Conservation (phyloP, 495 filamentous ascomycete species). For the Aspergillus ellipticus region DNA sequence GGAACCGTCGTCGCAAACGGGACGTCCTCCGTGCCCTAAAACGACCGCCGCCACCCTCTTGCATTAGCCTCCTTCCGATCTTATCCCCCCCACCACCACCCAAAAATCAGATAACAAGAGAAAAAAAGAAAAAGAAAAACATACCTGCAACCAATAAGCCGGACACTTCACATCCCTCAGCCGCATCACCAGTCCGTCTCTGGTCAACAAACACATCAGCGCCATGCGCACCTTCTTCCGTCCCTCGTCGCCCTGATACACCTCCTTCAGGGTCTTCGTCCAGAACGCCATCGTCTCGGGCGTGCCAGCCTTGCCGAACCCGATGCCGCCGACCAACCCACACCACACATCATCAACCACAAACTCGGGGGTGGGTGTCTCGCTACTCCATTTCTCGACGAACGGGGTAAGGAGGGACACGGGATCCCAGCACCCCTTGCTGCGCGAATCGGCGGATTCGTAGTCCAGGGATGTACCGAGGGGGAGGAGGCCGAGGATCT, state of each 20-base stretch:
- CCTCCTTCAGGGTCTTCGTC: conserved; percentile 48
- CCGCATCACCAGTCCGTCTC: conserved; percentile 56
- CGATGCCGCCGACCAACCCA: conserved; percentile 54
- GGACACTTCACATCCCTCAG: conserved; percentile 57
- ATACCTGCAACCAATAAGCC: conserved; percentile 61
- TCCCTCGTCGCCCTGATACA: conserved; percentile 61
- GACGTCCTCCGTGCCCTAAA: conserved; percentile 52
- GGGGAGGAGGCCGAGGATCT: conserved; percentile 57
- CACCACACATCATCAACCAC: conserved; percentile 52
- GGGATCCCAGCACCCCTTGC: conserved; percentile 59
- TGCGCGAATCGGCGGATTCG: conserved; percentile 52
- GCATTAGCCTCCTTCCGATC: neutral
- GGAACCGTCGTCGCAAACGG: conserved; percentile 47
- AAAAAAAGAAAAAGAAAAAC: conserved; percentile 5
- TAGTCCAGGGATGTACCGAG: conserved; percentile 63
- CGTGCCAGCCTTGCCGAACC: conserved; percentile 46
- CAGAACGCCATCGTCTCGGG: conserved; percentile 46
- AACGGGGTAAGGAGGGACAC: conserved; percentile 38
- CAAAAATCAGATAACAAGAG: neutral
- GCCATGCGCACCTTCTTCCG: conserved; percentile 56
- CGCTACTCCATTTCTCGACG: conserved; percentile 45
- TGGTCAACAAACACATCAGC: conserved; percentile 49
- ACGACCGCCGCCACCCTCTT: too few relatives aligned
- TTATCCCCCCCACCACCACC: neutral
- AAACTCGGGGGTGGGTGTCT: conserved; percentile 49